A percentile compares a stretch with the other conserved stretches of the same genome.
Evolutionary conservation across 768 basidiomycete genomes (phyloP).

Genomic region (Xanthoconium stramineum): DNA sequence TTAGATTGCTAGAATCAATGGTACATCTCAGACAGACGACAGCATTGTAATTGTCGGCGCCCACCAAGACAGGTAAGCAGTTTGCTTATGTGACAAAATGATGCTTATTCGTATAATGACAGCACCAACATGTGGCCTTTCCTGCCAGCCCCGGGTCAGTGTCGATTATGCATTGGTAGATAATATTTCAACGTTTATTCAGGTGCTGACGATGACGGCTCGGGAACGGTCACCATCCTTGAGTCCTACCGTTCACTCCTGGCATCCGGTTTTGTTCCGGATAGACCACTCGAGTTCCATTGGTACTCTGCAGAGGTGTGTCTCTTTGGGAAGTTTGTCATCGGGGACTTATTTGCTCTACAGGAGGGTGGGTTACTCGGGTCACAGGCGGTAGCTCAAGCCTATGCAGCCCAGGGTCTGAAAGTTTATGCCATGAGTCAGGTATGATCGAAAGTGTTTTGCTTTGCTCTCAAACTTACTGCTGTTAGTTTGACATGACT

Average conservation of each 20-base stretch:
- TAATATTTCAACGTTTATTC: background rate
- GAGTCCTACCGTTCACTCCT: conserved; percentile 43
- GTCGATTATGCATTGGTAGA: background rate
- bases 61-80: conserved; percentile 72
- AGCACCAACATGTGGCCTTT: conserved; percentile 81
- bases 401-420: conserved; percentile 47
- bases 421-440: conserved; percentile 32
- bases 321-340: background rate
- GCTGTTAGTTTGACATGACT: conserved; percentile 82
- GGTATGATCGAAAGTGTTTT: conserved; percentile 11
- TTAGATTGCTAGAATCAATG: conserved; percentile 75
- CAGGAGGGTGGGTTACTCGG: conserved; percentile 82
- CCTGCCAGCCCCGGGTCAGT: conserved; percentile 67
- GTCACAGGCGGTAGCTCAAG: conserved; percentile 82
- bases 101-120: background rate
- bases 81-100: background rate
- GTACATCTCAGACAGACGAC: conserved; percentile 59
- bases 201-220: conserved; percentile 46
- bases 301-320: conserved; percentile 46
- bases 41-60: conserved; percentile 70
- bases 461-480: conserved; percentile 17
- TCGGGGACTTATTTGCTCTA: background rate
- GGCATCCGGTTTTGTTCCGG: conserved; percentile 39
- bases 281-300: conserved; percentile 45
- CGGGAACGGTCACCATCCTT: conserved; percentile 44